These are phyloP conservation scores for Hyparrhenia diplandra DNA, from an alignment of 176 grass and related monocot species.

Conservation along the genomic window DNA sequence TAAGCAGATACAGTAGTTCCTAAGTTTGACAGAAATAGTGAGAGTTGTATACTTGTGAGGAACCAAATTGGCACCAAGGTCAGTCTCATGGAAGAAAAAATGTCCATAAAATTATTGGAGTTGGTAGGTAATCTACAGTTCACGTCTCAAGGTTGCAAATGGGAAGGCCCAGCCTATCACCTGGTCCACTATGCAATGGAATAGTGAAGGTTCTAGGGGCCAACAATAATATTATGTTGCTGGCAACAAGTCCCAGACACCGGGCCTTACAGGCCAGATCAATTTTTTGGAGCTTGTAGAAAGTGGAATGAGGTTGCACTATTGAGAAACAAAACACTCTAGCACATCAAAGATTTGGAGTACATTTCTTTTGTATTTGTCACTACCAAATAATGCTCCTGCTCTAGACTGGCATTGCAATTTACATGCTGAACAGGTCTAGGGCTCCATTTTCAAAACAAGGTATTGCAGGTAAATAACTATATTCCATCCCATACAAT, in stretches of 20 bases:
- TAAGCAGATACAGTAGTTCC: background rate
- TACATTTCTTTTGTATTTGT: no score
- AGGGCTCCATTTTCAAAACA: background rate
- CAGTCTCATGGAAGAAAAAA: background rate
- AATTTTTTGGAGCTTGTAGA: no score
- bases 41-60: background rate
- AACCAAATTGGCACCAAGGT: background rate
- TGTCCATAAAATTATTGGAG: no score
- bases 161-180: background rate
- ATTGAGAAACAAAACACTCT: background rate
- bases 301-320: background rate
- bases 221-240: background rate
- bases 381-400: background rate
- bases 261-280: background rate
- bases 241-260: background rate
- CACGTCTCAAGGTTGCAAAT: background rate
- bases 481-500: background rate
- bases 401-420: background rate
- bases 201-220: background rate
- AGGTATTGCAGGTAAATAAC: background rate
- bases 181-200: background rate
- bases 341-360: background rate
- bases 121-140: background rate
- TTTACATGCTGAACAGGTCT: background rate
- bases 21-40: background rate